A percentile compares a stretch with the other conserved stretches of the same genome.
These are phyloP conservation scores for Hypoxylon sp. DNA, from an alignment of 2,329 filamentous ascomycete species.

Conservation along the genomic window DNA sequence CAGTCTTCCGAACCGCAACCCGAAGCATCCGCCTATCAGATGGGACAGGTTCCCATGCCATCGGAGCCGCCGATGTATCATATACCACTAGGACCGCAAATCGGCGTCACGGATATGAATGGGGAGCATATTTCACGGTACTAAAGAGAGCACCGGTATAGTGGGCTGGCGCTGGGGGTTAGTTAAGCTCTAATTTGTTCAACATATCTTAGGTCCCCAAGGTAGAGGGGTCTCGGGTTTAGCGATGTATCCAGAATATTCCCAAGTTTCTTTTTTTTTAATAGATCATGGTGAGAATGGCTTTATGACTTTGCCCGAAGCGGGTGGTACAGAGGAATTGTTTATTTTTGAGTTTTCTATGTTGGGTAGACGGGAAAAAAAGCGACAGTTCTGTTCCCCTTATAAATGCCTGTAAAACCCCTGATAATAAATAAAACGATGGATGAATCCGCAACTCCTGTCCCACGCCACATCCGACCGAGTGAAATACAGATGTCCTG, in stretches of 20 bases:
- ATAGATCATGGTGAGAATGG: slow-evolving; percentile 1
- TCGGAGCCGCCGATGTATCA: slow-evolving; percentile 33
- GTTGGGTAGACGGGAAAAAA: slow-evolving; percentile 22
- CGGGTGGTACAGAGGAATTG: slow-evolving; percentile 16
- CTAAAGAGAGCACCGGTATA: slow-evolving; percentile 15
- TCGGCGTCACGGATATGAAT: slow-evolving; percentile 22
- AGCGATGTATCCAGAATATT: slow-evolving; percentile 15
- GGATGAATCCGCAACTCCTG: slow-evolving; percentile 38
- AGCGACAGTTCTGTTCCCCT: slow-evolving; percentile 40
- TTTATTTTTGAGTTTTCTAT: slow-evolving; percentile 32
- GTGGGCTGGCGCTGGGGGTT: background rate
- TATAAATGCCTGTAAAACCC: slow-evolving; percentile 30
- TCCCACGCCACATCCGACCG: slow-evolving; percentile 5
- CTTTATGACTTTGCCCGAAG: slow-evolving; percentile 9
- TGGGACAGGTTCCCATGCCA: slow-evolving; percentile 36
- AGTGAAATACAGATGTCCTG: slow-evolving; percentile 38
- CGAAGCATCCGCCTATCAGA: slow-evolving; percentile 36
- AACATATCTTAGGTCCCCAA: background rate
- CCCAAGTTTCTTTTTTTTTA: background rate
- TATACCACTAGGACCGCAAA: slow-evolving; percentile 23
- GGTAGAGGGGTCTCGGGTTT: slow-evolving; percentile 4
- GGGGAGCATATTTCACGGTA: slow-evolving; percentile 43
- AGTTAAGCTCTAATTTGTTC: background rate
- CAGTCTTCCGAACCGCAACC: slow-evolving; percentile 40
- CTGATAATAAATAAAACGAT: slow-evolving; percentile 26